These are phyloP conservation scores for Saccharum spontaneum DNA, from an alignment of 176 grass and related monocot species.

Conservation along the genomic window DNA sequence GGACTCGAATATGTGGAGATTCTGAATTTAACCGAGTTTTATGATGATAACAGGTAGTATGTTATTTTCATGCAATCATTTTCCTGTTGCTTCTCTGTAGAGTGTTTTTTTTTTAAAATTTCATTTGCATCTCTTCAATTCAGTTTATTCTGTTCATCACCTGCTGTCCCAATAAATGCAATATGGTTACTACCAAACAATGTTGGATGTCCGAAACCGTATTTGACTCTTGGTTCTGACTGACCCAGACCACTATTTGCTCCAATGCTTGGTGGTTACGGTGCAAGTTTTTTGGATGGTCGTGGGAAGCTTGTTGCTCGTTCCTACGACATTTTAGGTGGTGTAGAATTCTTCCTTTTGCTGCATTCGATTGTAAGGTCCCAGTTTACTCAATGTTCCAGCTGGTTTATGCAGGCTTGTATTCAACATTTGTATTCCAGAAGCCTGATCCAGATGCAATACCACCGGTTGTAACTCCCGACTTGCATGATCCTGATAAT, in stretches of 20 bases:
- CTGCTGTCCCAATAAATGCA: conserved; percentile 18
- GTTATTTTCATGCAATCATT: conserved; percentile 22
- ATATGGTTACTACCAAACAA: not conserved
- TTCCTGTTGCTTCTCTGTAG: conserved; percentile 2
- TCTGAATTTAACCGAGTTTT: conserved; percentile 94
- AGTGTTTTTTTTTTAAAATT: not conserved
- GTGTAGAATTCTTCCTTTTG: not conserved
- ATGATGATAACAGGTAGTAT: conserved; percentile 91
- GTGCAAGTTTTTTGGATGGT: conserved; percentile 77
- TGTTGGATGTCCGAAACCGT: not conserved
- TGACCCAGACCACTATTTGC: conserved; percentile 79
- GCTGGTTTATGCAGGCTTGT: conserved; percentile 61
- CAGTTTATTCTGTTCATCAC: not conserved
- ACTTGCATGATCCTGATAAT: conserved; percentile 47
- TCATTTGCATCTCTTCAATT: not conserved
- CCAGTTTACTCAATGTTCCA: conserved; percentile 26
- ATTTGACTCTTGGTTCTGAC: conserved; percentile 27
- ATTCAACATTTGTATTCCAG: conserved; percentile 92
- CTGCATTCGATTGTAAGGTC: conserved; percentile 5
- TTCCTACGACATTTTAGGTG: conserved; percentile 88
- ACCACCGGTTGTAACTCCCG: conserved; percentile 67
- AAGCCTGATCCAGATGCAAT: conserved; percentile 85
- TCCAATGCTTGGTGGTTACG: conserved; percentile 70
- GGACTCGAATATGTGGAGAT: conserved; percentile 95
- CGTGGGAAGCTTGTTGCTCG: conserved; percentile 90